Conservation (phyloP, 2,329 filamentous ascomycete genomes). For the Trichoderma arundinaceum region DNA sequence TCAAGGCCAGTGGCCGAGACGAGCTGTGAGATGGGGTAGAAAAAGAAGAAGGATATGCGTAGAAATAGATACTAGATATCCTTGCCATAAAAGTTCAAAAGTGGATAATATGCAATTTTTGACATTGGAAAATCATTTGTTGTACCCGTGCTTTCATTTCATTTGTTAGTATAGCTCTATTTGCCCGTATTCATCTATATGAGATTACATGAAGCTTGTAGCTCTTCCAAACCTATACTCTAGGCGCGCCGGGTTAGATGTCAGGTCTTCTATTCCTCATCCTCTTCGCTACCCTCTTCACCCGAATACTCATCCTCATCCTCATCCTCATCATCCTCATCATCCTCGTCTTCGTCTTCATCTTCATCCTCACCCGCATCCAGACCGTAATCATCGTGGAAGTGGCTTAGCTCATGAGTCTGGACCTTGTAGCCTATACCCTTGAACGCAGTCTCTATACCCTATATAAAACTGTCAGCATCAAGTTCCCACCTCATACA, state of each 20-base stretch:
- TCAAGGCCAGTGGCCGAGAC: conserved; percentile 77
- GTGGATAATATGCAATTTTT: not conserved
- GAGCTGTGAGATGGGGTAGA: conserved; percentile 60
- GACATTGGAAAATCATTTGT: not conserved
- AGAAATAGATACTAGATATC: not conserved
- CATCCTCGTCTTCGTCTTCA: conserved; percentile 57
- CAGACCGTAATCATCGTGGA: conserved; percentile 89
- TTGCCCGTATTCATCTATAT: not conserved
- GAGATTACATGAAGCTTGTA: not conserved
- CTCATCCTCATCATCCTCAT: conserved; percentile 44
- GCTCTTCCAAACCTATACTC: not conserved
- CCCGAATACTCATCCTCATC: conserved; percentile 35
- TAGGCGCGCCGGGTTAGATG: not conserved
- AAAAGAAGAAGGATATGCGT: not conserved
- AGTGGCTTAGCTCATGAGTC: conserved; percentile 74
- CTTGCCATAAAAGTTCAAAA: not conserved
- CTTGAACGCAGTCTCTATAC: conserved; percentile 75
- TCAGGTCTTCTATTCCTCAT: not conserved
- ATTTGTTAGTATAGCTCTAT: not conserved
- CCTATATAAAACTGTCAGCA: conserved; percentile 54
- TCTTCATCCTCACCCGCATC: conserved; percentile 67
- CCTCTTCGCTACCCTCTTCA: conserved; percentile 28
- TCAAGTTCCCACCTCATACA: not conserved
- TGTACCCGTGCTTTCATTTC: not conserved
- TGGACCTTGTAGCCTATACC: conserved; percentile 79